phyloP scores from a whole-genome alignment of 768 basidiomycete species.

The Holtermanniella nyarrowii region DNA sequence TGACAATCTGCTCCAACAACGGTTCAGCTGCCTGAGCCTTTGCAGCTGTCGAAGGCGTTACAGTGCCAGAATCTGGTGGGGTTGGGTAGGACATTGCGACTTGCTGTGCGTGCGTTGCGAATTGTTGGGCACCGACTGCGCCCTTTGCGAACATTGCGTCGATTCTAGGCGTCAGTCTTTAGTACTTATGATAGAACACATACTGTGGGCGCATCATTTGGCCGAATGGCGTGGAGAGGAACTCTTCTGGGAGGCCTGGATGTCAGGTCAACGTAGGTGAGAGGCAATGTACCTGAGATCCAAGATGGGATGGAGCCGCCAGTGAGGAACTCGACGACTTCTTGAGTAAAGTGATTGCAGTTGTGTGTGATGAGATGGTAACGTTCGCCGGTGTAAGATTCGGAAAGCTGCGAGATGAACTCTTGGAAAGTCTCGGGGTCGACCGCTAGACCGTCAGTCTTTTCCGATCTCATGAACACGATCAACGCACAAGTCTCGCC shows the following conservation, averaged over 20 bases:
- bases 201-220: conserved; percentile 65
- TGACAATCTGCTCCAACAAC: neutral
- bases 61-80: conserved; percentile 34
- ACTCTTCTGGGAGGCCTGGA: conserved; percentile 49
- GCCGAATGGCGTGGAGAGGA: conserved; percentile 82
- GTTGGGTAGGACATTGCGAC: conserved; percentile 15
- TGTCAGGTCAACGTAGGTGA: neutral
- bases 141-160: conserved; percentile 75
- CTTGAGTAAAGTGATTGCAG: conserved; percentile 89
- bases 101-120: conserved; percentile 9
- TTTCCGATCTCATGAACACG: neutral
- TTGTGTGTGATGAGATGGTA: conserved; percentile 64
- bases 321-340: conserved; percentile 75
- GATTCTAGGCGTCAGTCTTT: conserved; percentile 43
- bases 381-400: conserved; percentile 82
- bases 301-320: conserved; percentile 68
- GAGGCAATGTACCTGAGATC: conserved; percentile 60
- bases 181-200: neutral
- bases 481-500: conserved; percentile 13
- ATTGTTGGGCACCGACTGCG: conserved; percentile 43
- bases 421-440: conserved; percentile 79
- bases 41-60: conserved; percentile 47
- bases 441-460: conserved; percentile 45
- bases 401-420: conserved; percentile 62
- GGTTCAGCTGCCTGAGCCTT: neutral